phyloP scores from a whole-genome alignment of 2,329 filamentous ascomycete species.

The Chalaropsis thielavioides region DNA sequence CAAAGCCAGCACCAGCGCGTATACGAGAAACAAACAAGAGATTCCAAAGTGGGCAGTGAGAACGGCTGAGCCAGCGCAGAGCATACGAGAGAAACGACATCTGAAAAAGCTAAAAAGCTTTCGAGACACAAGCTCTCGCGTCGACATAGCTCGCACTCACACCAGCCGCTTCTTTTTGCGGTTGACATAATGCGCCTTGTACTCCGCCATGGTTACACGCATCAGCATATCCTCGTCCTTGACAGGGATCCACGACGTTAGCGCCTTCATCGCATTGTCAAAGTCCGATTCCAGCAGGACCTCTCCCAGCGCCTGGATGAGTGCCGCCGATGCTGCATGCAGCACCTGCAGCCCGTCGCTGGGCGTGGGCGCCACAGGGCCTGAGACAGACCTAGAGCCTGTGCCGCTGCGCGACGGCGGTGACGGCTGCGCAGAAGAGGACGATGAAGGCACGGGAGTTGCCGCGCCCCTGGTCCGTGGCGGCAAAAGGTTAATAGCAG shows the following conservation, averaged over 20 bases:
- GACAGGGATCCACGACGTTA: conserved; percentile 87
- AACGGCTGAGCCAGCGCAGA: too few relatives aligned
- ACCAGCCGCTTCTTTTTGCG: conserved; percentile 15
- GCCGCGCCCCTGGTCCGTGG: conserved; percentile 91
- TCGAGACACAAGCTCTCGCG: background rate
- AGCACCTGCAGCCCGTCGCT: conserved; percentile 59
- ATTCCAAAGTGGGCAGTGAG: background rate
- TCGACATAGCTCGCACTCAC: background rate
- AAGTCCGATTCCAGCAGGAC: conserved; percentile 88
- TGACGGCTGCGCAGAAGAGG: conserved; percentile 53
- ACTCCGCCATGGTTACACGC: conserved; percentile 77
- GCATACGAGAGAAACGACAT: background rate
- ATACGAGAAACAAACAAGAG: background rate
- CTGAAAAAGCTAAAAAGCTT: background rate
- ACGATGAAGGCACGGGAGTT: conserved; percentile 96
- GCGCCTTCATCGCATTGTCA: conserved; percentile 92
- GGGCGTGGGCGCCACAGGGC: conserved; percentile 18
- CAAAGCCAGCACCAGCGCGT: background rate
- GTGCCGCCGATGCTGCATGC: conserved; percentile 75
- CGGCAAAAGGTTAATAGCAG: conserved; percentile 52
- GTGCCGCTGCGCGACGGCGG: conserved; percentile 16
- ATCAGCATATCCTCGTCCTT: conserved; percentile 89
- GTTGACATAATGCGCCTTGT: conserved; percentile 37
- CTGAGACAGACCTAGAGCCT: conserved; percentile 1
- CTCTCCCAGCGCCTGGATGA: conserved; percentile 80